Conservation (phyloP, 306 rosid genomes). For the Glycyrrhiza uralensis region DNA sequence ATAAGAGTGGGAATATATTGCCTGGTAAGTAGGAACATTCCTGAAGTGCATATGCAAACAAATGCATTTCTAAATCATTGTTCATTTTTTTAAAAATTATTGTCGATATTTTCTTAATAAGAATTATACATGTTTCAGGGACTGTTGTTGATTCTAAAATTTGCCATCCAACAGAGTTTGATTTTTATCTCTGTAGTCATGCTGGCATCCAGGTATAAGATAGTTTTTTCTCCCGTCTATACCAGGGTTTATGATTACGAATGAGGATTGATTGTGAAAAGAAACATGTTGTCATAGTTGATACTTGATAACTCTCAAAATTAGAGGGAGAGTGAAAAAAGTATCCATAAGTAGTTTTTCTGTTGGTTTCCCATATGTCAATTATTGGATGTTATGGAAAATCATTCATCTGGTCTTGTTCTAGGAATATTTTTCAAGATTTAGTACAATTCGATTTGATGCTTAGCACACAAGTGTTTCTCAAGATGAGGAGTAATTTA, state of each 20-base stretch:
- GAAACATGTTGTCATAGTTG: neutral
- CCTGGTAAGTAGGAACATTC: conserved; percentile 54
- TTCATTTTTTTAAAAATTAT: neutral
- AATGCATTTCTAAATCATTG: neutral
- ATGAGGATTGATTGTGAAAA: neutral
- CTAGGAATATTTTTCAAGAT: neutral
- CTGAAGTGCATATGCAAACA: neutral
- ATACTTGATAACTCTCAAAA: too few relatives aligned
- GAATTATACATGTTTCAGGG: too few relatives aligned
- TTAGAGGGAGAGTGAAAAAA: neutral
- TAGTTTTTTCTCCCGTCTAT: neutral
- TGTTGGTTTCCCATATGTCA: neutral
- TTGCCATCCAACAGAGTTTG: conserved; percentile 96
- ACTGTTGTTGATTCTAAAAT: conserved; percentile 92
- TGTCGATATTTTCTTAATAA: too few relatives aligned
- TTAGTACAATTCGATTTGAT: neutral
- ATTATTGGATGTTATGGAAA: neutral
- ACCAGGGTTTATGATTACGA: neutral
- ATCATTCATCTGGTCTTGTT: neutral
- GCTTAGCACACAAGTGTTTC: conserved; percentile 4
- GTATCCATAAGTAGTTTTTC: neutral
- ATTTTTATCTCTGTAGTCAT: conserved; percentile 89
- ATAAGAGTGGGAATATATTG: conserved; percentile 85
- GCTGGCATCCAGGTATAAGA: conserved; percentile 83
- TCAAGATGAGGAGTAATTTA: neutral